phyloP scores from a whole-genome alignment of 2,329 filamentous ascomycete genomes.

The Phoma sp. region DNA sequence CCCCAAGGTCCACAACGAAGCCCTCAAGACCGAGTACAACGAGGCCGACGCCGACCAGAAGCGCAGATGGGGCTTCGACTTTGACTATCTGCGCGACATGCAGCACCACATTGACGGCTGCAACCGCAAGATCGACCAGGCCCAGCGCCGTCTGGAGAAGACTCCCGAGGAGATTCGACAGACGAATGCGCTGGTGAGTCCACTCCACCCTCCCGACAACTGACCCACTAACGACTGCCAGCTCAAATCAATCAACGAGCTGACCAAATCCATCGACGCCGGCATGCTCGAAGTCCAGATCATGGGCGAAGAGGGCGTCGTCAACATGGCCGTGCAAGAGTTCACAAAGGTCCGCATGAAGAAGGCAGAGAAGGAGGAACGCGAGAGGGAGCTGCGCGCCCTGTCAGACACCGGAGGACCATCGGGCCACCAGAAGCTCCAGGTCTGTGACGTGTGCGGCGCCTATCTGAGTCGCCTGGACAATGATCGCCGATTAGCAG shows the following conservation, averaged over 20 bases:
- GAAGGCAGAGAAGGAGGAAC: conserved; percentile 80
- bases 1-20: conserved; percentile 85
- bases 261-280: conserved; percentile 78
- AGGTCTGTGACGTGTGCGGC: conserved; percentile 98
- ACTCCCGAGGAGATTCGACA: conserved; percentile 97
- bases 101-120: conserved; percentile 97
- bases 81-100: conserved; percentile 95
- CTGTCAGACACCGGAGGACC: conserved; percentile 92
- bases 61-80: conserved; percentile 86
- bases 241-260: conserved; percentile 85
- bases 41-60: conserved; percentile 73
- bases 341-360: conserved; percentile 84
- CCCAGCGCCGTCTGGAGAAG: conserved; percentile 91
- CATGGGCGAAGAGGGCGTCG: conserved; percentile 80
- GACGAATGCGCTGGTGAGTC: conserved; percentile 78
- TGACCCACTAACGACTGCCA: conserved; percentile 31
- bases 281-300: conserved; percentile 87
- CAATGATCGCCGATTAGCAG: conserved; percentile 90
- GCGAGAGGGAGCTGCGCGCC: conserved; percentile 86
- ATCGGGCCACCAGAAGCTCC: conserved; percentile 94
- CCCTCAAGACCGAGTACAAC: conserved; percentile 88
- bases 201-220: neutral
- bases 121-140: conserved; percentile 89
- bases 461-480: conserved; percentile 92
- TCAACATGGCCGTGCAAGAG: conserved; percentile 84